These are phyloP conservation scores for Cylindrotheca closterium DNA, from an alignment of 108 stramenopile genomes.

Conservation along the genomic window DNA sequence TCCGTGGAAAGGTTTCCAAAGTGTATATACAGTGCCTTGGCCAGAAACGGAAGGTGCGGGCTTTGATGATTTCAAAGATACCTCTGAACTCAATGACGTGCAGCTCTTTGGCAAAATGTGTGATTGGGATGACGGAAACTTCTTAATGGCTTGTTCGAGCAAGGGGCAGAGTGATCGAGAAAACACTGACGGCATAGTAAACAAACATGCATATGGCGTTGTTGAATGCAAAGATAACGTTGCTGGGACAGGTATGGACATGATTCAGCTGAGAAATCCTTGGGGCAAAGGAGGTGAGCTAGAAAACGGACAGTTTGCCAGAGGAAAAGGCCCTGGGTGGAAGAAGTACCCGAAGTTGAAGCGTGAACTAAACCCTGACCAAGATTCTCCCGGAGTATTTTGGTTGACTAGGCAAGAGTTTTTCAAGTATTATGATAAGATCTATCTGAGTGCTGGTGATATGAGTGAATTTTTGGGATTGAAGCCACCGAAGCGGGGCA, in stretches of 20 bases:
- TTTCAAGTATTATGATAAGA: slow-evolving; percentile 3
- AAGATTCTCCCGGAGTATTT: slow-evolving; percentile 3
- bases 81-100: neutral
- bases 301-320: slow-evolving; percentile 27
- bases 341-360: slow-evolving; percentile 3
- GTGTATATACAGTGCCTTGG: slow-evolving; percentile 15
- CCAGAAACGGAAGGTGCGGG: slow-evolving; percentile 17
- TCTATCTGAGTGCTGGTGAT: neutral
- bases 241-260: slow-evolving; percentile 36
- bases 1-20: neutral
- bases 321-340: slow-evolving; percentile 3
- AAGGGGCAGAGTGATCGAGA: slow-evolving; percentile 11
- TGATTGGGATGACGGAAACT: slow-evolving; percentile 13
- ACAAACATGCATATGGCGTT: slow-evolving; percentile 36
- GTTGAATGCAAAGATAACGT: slow-evolving; percentile 39
- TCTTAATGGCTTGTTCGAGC: slow-evolving; percentile 5
- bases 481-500: neutral
- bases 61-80: neutral
- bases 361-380: neutral
- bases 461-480: slow-evolving; percentile 2
- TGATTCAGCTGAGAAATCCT: slow-evolving; percentile 45
- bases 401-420: slow-evolving; percentile 5
- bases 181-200: slow-evolving; percentile 17
- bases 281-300: slow-evolving; percentile 50
- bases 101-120: slow-evolving; percentile 13